phyloP scores from a whole-genome alignment of 2,329 filamentous ascomycete species.

The Parastagonospora avenae region DNA sequence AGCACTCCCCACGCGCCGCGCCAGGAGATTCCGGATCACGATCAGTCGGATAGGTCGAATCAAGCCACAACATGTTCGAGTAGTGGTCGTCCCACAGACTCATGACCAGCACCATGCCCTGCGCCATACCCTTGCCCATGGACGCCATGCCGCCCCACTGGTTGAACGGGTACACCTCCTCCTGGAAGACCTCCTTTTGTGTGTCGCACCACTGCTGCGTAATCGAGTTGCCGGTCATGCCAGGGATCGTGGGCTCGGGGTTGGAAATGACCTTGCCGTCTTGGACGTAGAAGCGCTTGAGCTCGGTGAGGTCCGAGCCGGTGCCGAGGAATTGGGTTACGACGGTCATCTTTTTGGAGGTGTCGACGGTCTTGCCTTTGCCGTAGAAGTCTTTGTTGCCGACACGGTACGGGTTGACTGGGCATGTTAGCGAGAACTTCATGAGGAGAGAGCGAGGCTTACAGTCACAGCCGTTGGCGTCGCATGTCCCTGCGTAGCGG shows the following conservation, averaged over 20 bases:
- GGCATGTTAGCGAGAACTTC: background rate
- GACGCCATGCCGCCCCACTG: conserved; percentile 60
- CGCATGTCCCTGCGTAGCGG: conserved; percentile 66
- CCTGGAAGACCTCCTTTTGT: conserved; percentile 34
- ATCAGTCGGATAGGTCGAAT: conserved; percentile 64
- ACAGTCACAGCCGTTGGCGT: conserved; percentile 69
- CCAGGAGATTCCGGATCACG: conserved; percentile 32
- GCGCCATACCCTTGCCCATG: conserved; percentile 59
- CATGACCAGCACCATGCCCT: conserved; percentile 68
- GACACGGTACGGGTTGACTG: conserved; percentile 58
- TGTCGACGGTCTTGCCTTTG: conserved; percentile 53
- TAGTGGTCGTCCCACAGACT: conserved; percentile 68
- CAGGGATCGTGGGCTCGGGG: conserved; percentile 49
- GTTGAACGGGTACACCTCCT: conserved; percentile 54
- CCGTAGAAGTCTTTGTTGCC: conserved; percentile 68
- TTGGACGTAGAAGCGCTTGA: conserved; percentile 56
- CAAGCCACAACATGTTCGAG: conserved; percentile 75
- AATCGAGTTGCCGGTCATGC: conserved; percentile 46
- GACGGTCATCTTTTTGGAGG: conserved; percentile 50
- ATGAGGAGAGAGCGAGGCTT: background rate
- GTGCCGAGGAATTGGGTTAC: conserved; percentile 55
- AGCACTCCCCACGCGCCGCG: conserved; percentile 35
- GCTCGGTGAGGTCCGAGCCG: conserved; percentile 48
- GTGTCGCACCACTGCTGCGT: conserved; percentile 38
- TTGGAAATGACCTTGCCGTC: conserved; percentile 55